Percentiles rank a stretch among this genome's conserved stretches.
phyloP scores from a whole-genome alignment of 1,284 basidiomycete genomes.

The Golubevia sp. region DNA sequence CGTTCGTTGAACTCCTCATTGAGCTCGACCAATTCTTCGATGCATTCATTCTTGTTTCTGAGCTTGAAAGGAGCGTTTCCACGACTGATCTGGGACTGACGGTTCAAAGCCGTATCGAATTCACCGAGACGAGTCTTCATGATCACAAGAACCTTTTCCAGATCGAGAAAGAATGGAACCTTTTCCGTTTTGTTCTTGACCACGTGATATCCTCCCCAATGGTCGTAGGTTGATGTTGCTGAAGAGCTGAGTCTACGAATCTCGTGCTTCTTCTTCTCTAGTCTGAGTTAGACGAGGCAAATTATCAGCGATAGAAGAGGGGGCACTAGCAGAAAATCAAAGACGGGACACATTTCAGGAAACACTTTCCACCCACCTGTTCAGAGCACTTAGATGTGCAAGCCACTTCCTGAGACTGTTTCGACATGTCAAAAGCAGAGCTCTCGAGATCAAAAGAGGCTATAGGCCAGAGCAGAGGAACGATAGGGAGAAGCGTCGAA shows the following conservation, averaged over 20 bases:
- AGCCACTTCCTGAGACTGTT: background rate
- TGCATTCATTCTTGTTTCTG: background rate
- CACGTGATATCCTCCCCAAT: too few species aligned
- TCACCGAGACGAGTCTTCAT: background rate
- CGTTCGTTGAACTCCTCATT: background rate
- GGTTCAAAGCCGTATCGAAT: too few species aligned
- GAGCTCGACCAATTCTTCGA: background rate
- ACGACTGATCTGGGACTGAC: too few species aligned
- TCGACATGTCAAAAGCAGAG: too few species aligned
- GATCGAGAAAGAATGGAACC: background rate
- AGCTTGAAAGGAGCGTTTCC: background rate
- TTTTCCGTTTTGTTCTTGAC: background rate
- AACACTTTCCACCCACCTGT: background rate
- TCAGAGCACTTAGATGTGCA: background rate
- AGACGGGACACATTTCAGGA: too few species aligned
- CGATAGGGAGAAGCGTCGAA: background rate
- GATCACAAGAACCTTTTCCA: background rate
- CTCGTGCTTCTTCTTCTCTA: too few species aligned
- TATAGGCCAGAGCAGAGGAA: background rate
- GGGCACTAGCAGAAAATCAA: too few species aligned
- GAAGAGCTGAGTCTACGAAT: too few species aligned
- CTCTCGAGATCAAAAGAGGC: too few species aligned
- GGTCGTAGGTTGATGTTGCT: too few species aligned
- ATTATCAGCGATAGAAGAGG: too few species aligned
- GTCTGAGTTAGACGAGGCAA: too few species aligned